Conservation (phyloP, 768 basidiomycete genomes). For the Trametes sanguinea region DNA sequence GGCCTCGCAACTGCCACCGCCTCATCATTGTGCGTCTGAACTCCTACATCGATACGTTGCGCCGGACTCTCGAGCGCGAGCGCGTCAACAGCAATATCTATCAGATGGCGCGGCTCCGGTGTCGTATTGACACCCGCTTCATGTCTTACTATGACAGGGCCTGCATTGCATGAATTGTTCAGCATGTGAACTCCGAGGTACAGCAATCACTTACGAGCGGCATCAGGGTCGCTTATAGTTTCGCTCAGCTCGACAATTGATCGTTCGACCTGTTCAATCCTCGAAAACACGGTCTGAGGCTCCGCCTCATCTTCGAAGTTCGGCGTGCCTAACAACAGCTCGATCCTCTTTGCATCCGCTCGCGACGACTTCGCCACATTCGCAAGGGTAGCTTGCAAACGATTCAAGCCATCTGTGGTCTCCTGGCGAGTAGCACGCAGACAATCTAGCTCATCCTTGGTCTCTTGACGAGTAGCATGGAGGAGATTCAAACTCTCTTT, state of each 20-base stretch:
- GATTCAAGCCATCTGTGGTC: constrained; percentile 12
- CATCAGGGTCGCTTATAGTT: constrained; percentile 20
- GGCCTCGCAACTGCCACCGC: no score
- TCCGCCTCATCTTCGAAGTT: neutral
- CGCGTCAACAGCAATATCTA: constrained; percentile 6
- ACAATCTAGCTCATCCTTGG: neutral
- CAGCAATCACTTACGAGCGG: constrained; percentile 16
- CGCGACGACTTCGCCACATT: constrained; percentile 5
- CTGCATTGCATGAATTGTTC: neutral
- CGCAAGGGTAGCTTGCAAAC: constrained; percentile 4
- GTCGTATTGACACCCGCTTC: constrained; percentile 18
- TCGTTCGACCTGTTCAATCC: constrained; percentile 13
- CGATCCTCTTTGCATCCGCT: neutral
- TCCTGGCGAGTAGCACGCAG: neutral
- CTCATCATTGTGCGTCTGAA: neutral
- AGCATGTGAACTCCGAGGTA: neutral
- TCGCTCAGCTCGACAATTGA: constrained; percentile 19
- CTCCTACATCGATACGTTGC: neutral
- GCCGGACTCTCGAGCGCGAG: neutral
- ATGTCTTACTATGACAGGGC: constrained; percentile 7
- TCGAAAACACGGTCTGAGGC: constrained; percentile 3
- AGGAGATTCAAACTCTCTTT: constrained; percentile 13
- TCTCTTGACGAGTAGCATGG: constrained; percentile 1
- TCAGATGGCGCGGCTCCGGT: neutral
- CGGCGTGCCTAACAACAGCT: neutral